Evolutionary conservation across 805 yeast species (phyloP).

Genomic region (Saccharomyces jurei): DNA sequence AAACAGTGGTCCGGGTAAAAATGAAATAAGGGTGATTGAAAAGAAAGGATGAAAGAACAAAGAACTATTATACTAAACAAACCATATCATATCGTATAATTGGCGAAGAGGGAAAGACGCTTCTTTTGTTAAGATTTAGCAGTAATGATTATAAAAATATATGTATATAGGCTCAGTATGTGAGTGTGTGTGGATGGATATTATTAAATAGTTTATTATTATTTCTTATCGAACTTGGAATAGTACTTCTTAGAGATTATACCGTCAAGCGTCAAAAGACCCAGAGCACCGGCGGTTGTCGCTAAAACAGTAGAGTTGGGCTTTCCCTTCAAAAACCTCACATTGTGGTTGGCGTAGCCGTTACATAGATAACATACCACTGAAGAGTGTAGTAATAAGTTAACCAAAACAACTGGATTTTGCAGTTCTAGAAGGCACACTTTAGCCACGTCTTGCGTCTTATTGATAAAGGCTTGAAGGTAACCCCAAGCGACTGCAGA

Average conservation of each 20-base stretch:
- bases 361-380: conserved; percentile 42
- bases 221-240: conserved; percentile 43
- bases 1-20: background rate
- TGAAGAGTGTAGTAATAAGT: conserved; percentile 41
- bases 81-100: background rate
- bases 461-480: conserved; percentile 8
- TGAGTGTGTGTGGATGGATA: background rate
- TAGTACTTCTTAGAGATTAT: conserved; percentile 46
- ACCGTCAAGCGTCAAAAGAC: conserved; percentile 48
- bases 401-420: conserved; percentile 55
- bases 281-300: conserved; percentile 46
- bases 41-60: background rate
- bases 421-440: conserved; percentile 37
- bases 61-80: background rate
- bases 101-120: background rate
- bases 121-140: background rate
- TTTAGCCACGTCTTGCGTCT: conserved; percentile 4
- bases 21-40: background rate
- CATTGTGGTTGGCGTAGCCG: conserved; percentile 43
- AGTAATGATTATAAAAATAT: background rate
- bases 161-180: background rate
- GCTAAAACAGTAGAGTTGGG: conserved; percentile 41
- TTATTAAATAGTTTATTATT: background rate
- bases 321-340: conserved; percentile 36
- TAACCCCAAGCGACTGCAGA: conserved; percentile 12